Base-by-base conservation (phyloP, 108 stramenopile species). In the Cylindrotheca fusiformis region DNA sequence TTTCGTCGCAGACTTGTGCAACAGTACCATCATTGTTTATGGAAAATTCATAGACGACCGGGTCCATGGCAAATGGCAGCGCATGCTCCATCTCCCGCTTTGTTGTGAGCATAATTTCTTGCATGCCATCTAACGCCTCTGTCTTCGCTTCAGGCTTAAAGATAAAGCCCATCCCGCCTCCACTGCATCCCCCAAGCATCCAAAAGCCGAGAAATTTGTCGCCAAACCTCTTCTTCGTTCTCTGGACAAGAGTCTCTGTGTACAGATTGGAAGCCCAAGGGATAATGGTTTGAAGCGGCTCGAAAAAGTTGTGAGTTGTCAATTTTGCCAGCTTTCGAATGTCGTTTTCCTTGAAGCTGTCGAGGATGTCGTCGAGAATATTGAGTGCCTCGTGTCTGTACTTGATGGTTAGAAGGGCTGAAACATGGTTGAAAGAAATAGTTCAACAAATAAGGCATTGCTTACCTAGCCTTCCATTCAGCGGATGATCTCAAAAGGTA, bases 91-190 rank as follows among this genome's bases (percentile, higher is more conserved):
- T 77, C 52, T 80, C 78, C 26, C 62, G 30, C 27, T 83, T 83
- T 8, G 78, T 77, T 24, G 58, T 23, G 10, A 79, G 32, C 82
- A 83, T 80, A 49, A 83, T 80, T 3, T 76, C 78, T 28, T 64
- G 75, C 48, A 83, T 31, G 5, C 51, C 73, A 2, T 32, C 48
- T 18, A 67, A 44, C 32, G 82, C 82, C 36, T 71, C 65, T 0
- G 47, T 31, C 49, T 80, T 83, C 2, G 52, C 65, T 19, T 58
- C 61, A 18, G 82, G 82, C 32, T 79, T 65, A 41, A 83, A 79
- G 52, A 83, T 77, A 44, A 83, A 83, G 25, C 82, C 82, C 82
- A 83, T 83, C 0, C 82, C 82, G 41, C 82, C 82, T 1, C 82
- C 81, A 28, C 58, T 58, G 49, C 67, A 64, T 24, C 71, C 74